phyloP scores from a whole-genome alignment of 2,329 filamentous ascomycete species.

The Neopestalotiopsis clavispora region DNA sequence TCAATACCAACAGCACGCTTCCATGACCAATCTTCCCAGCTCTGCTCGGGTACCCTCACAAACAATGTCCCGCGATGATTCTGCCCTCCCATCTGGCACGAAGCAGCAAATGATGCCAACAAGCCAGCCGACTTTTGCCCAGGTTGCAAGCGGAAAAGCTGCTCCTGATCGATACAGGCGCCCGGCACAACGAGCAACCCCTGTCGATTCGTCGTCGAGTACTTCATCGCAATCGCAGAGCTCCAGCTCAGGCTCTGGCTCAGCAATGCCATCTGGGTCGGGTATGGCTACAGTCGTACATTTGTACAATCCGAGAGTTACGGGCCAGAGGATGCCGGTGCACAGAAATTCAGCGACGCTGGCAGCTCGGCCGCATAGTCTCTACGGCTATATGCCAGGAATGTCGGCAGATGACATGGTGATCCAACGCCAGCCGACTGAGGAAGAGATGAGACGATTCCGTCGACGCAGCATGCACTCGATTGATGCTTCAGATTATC shows the following conservation, averaged over 20 bases:
- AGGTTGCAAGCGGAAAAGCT: slow-evolving; percentile 65
- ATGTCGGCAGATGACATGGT: slow-evolving; percentile 71
- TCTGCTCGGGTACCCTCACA: slow-evolving; percentile 35
- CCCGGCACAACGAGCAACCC: slow-evolving; percentile 58
- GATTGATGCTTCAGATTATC: slow-evolving; percentile 52
- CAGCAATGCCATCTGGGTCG: slow-evolving; percentile 53
- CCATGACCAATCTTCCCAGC: slow-evolving; percentile 46
- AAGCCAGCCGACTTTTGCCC: slow-evolving; percentile 58
- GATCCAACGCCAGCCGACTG: slow-evolving; percentile 57
- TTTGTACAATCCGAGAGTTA: slow-evolving; percentile 53
- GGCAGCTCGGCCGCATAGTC: slow-evolving; percentile 56
- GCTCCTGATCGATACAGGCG: slow-evolving; percentile 87
- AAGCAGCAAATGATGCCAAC: slow-evolving; percentile 48
- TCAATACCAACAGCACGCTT: slow-evolving; percentile 33
- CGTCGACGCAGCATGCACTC: slow-evolving; percentile 83
- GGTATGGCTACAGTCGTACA: slow-evolving; percentile 61
- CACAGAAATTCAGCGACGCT: slow-evolving; percentile 39
- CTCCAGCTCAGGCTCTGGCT: slow-evolving; percentile 39
- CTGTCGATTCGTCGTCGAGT: slow-evolving; percentile 47
- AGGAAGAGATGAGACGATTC: slow-evolving; percentile 76
- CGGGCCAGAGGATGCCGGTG: slow-evolving; percentile 37
- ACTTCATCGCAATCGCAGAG: slow-evolving; percentile 30
- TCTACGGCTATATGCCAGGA: slow-evolving; percentile 53
- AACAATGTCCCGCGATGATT: slow-evolving; percentile 58
- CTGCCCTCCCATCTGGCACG: slow-evolving; percentile 44